A percentile compares a stretch with the other conserved stretches of the same genome.
These are phyloP conservation scores for Macadamia integrifolia DNA, from an alignment of 164 flowering plant species.

Conservation along the genomic window DNA sequence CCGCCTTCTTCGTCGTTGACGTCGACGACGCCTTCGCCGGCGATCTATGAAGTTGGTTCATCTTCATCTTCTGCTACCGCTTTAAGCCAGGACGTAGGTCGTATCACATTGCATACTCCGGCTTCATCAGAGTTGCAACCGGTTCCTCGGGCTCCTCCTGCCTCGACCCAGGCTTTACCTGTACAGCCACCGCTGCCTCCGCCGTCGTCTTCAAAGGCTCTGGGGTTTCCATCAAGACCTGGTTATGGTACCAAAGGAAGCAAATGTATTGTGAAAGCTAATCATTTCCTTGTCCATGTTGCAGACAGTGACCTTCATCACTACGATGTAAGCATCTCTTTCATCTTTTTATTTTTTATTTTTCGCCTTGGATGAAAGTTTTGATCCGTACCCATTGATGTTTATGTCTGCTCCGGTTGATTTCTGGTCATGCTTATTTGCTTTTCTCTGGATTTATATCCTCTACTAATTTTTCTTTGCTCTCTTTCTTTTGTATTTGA, in stretches of 20 bases:
- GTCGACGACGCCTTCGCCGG: background rate
- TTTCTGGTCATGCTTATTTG: no score
- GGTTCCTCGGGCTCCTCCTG: no score
- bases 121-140: background rate
- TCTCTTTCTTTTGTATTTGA: background rate
- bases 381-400: no score
- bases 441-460: background rate
- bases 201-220: slow-evolving; percentile 37
- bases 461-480: background rate
- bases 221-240: slow-evolving; percentile 41
- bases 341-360: background rate
- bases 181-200: background rate
- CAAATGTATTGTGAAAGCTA: slow-evolving; percentile 44
- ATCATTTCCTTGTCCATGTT: slow-evolving; percentile 55
- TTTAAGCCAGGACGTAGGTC: slow-evolving; percentile 7
- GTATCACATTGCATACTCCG: slow-evolving; percentile 8
- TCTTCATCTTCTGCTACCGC: slow-evolving; percentile 6
- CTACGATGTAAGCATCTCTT: slow-evolving; percentile 52
- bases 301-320: slow-evolving; percentile 42
- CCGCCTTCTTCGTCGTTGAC: background rate
- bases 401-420: no score
- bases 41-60: background rate
- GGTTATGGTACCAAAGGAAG: slow-evolving; percentile 41
- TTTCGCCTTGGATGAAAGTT: background rate
- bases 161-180: no score